phyloP scores from a whole-genome alignment of 495 filamentous ascomycete genomes.

The Daldinia decipiens region DNA sequence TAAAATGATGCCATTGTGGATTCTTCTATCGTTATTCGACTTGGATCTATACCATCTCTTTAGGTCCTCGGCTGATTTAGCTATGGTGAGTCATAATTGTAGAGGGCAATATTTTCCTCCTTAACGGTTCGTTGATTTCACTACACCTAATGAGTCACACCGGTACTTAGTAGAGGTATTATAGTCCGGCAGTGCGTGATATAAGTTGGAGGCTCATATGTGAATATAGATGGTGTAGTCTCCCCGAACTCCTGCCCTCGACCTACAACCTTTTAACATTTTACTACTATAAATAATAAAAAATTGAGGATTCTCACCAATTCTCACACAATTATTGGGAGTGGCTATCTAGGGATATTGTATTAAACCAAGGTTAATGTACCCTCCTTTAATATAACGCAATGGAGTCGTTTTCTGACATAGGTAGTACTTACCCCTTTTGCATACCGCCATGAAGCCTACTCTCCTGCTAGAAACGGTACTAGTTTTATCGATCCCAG shows the following conservation, averaged over 20 bases:
- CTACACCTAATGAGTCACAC: not conserved
- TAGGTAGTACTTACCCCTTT: constrained; percentile 38
- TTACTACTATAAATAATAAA: not conserved
- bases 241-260: not conserved
- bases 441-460: constrained; percentile 53
- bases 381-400: constrained; percentile 56
- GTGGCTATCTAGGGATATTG: constrained; percentile 52
- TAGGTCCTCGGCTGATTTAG: not conserved
- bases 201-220: not conserved
- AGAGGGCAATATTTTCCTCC: not conserved
- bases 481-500: not conserved
- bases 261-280: not conserved
- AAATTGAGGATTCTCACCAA: not conserved
- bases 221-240: not conserved
- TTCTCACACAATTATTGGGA: constrained; percentile 23
- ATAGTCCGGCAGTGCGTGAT: not conserved
- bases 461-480: constrained; percentile 35
- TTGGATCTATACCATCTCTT: not conserved
- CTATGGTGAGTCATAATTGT: not conserved
- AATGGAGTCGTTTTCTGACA: constrained; percentile 56
- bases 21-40: constrained; percentile 20
- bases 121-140: not conserved
- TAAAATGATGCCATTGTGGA: constrained; percentile 44
- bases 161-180: not conserved
- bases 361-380: constrained; percentile 66